These are phyloP conservation scores for Eutypella sp. DNA, from an alignment of 2,329 filamentous ascomycete species.

Conservation along the genomic window DNA sequence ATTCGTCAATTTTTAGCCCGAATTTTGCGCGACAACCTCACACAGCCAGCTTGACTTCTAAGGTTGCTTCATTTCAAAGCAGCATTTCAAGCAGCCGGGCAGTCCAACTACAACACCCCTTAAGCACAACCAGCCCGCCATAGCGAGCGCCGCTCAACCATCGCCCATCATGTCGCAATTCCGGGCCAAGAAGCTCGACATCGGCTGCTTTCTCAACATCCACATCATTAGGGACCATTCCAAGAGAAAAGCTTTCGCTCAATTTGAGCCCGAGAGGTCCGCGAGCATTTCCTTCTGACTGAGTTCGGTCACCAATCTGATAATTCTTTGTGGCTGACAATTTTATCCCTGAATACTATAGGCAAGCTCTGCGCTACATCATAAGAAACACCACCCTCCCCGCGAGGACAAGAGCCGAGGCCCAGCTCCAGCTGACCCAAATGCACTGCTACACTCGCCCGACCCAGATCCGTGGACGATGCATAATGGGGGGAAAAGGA, in stretches of 20 bases:
- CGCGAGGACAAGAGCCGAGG: constrained; percentile 76
- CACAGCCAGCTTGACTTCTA: no score
- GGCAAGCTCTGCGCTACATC: constrained; percentile 89
- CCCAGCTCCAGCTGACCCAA: constrained; percentile 85
- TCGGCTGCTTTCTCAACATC: constrained; percentile 83
- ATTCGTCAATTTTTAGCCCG: no score
- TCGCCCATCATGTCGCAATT: constrained; percentile 70
- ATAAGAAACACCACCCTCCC: constrained; percentile 89
- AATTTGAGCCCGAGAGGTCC: constrained; percentile 84
- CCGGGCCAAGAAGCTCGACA: constrained; percentile 81
- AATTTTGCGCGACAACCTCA: no score
- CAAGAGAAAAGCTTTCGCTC: constrained; percentile 88
- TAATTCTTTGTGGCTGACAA: neutral
- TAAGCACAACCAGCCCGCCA: no score
- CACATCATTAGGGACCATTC: constrained; percentile 89
- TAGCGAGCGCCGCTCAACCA: constrained; percentile 2
- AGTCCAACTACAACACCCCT: neutral
- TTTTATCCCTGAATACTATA: constrained; percentile 30
- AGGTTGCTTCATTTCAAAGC: neutral
- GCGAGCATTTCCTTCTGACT: constrained; percentile 13
- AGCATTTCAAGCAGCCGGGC: neutral
- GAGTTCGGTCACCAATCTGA: no score
- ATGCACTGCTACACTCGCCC: constrained; percentile 95
- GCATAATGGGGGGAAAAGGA: constrained; percentile 84
- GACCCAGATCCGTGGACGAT: constrained; percentile 91